Conservation (phyloP, 2,329 filamentous ascomycete species). For the Geoglossum cookeanum region DNA sequence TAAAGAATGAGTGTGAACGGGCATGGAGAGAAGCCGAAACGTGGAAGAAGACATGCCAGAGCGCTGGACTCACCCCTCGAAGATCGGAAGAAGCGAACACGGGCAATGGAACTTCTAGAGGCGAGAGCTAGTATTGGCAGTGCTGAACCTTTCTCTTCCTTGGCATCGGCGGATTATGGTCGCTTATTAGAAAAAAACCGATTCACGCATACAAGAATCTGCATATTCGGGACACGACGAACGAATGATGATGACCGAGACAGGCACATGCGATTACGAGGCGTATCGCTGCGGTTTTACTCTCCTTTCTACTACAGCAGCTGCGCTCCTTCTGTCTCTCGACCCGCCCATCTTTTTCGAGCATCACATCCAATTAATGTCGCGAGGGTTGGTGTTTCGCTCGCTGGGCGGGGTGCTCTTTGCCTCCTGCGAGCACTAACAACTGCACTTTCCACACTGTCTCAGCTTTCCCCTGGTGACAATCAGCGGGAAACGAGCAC, state of each 20-base stretch:
- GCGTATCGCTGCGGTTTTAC: not conserved
- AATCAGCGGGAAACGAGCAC: not conserved
- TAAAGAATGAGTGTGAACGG: slow-evolving; percentile 61
- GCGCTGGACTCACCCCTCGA: slow-evolving; percentile 10
- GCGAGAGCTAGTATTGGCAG: not conserved
- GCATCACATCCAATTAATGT: not conserved
- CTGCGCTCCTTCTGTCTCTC: not conserved
- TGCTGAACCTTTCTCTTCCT: not conserved
- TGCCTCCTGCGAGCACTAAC: not conserved
- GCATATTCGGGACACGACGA: not conserved
- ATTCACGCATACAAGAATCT: not conserved
- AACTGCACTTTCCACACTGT: not conserved
- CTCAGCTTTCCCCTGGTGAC: not conserved
- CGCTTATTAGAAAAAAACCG: not conserved
- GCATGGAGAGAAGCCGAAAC: slow-evolving; percentile 60
- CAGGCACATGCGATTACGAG: not conserved
- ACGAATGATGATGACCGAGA: slow-evolving; percentile 1
- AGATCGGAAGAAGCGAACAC: not conserved
- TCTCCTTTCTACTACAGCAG: not conserved
- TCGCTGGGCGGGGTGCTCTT: not conserved
- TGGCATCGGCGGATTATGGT: not conserved
- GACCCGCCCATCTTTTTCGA: not conserved
- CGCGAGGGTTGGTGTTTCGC: not conserved
- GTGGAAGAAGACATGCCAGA: slow-evolving; percentile 52
- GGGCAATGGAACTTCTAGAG: not conserved